Percentiles rank a stretch among this genome's conserved stretches.
phyloP scores from a whole-genome alignment of 2,329 filamentous ascomycete genomes.

The Cladosporium cucumerinum region DNA sequence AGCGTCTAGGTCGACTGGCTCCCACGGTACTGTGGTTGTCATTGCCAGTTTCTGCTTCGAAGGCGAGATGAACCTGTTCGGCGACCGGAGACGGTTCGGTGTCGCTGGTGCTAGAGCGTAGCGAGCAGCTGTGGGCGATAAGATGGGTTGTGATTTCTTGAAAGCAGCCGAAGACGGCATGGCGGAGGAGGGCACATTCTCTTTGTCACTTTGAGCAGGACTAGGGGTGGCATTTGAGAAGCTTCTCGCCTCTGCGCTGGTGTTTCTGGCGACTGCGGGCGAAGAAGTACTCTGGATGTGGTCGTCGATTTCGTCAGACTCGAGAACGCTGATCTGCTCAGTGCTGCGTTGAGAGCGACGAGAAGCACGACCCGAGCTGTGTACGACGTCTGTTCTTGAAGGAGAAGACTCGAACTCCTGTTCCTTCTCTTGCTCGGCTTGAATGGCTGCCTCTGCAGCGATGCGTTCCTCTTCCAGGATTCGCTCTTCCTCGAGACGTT shows the following conservation, averaged over 20 bases:
- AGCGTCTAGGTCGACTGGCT: slow-evolving; percentile 69
- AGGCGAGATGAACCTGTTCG: slow-evolving; percentile 29
- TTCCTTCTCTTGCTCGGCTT: slow-evolving; percentile 28
- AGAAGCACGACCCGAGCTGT: slow-evolving; percentile 17
- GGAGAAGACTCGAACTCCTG: slow-evolving; percentile 39
- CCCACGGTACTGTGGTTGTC: slow-evolving; percentile 62
- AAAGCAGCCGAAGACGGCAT: slow-evolving; percentile 29
- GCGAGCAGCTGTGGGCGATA: slow-evolving; percentile 34
- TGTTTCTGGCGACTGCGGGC: neutral
- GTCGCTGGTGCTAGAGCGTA: slow-evolving; percentile 44
- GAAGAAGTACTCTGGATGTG: slow-evolving; percentile 3
- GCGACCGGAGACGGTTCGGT: slow-evolving; percentile 31
- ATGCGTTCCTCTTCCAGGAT: neutral
- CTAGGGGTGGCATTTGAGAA: slow-evolving; percentile 42
- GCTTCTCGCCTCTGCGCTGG: slow-evolving; percentile 24
- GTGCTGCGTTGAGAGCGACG: slow-evolving; percentile 22
- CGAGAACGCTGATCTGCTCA: slow-evolving; percentile 11
- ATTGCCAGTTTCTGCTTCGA: slow-evolving; percentile 50
- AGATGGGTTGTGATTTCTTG: slow-evolving; percentile 25
- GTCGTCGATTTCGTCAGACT: slow-evolving; percentile 6
- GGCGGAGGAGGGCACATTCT: slow-evolving; percentile 34
- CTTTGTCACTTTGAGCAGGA: slow-evolving; percentile 39
- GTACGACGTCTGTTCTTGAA: slow-evolving; percentile 22
- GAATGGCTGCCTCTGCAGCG: slow-evolving; percentile 18
- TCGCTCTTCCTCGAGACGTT: slow-evolving; percentile 2